Evolutionary conservation across 192 early-diverging fungal genomes (phyloP).

Genomic region (Coemansia sp.): DNA sequence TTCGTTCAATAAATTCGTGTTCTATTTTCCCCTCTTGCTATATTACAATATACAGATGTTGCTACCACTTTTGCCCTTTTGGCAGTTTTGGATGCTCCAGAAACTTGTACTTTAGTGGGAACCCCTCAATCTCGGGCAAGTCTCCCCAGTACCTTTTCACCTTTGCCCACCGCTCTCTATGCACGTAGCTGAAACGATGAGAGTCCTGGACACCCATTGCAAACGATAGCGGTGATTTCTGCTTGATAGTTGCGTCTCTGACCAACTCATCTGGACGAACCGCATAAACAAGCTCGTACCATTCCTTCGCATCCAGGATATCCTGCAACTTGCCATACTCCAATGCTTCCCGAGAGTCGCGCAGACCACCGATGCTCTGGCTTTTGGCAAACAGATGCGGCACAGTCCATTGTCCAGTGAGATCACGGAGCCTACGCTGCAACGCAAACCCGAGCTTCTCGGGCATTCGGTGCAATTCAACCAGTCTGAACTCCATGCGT

Average conservation of each 20-base stretch:
- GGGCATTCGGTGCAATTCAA: constrained; percentile 29
- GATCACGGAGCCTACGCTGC: constrained; percentile 40
- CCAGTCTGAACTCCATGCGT: constrained; percentile 19
- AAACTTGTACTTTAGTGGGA: constrained; percentile 11
- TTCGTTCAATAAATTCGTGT: not conserved
- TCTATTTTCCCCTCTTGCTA: not conserved
- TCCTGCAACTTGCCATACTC: constrained; percentile 16
- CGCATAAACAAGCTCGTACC: constrained; percentile 36
- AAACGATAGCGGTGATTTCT: constrained; percentile 39
- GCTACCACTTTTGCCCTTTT: constrained; percentile 13
- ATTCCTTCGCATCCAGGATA: constrained; percentile 21
- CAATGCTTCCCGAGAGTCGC: constrained; percentile 13
- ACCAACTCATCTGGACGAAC: constrained; percentile 32
- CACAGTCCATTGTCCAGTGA: constrained; percentile 47
- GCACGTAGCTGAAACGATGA: constrained; percentile 37
- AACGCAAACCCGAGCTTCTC: constrained; percentile 20
- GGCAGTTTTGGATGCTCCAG: constrained; percentile 7
- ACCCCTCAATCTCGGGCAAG: constrained; percentile 41
- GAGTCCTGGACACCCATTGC: constrained; percentile 42
- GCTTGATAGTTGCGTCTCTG: constrained; percentile 19
- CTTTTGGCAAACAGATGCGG: constrained; percentile 46
- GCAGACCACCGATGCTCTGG: constrained; percentile 34
- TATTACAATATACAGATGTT: constrained; percentile 7
- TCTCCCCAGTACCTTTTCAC: constrained; percentile 41
- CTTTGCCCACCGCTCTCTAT: constrained; percentile 36